Conservation (phyloP, 1,284 basidiomycete genomes). For the Ganoderma sinense region DNA sequence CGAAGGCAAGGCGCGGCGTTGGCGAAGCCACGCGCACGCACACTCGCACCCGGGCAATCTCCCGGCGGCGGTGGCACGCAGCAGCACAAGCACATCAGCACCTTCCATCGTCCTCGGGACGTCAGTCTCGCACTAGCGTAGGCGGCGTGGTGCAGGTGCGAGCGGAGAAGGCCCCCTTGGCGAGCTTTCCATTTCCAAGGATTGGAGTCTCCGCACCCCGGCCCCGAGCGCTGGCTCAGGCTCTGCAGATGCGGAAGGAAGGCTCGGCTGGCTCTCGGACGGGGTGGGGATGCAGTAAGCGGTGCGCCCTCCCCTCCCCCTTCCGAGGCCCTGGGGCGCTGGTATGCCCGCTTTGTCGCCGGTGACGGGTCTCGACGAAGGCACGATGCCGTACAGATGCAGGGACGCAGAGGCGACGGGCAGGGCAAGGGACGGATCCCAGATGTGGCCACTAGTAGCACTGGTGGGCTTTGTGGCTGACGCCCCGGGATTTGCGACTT, state of each 20-base stretch:
- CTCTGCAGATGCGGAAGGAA: background rate
- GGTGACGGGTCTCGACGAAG: background rate
- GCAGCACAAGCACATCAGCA: background rate
- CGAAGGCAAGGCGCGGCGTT: background rate
- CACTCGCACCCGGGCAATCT: background rate
- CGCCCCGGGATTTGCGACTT: background rate
- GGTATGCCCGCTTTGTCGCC: background rate
- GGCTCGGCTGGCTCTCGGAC: background rate
- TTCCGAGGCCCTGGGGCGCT: background rate
- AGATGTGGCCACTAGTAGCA: background rate
- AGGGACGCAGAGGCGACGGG: background rate
- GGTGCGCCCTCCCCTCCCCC: background rate
- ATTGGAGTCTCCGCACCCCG: background rate
- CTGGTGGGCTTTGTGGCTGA: no score
- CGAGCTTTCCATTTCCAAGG: background rate
- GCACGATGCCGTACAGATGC: constrained; percentile 2
- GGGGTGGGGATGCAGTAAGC: constrained; percentile 3
- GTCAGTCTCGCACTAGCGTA: background rate
- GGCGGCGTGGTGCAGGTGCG: background rate
- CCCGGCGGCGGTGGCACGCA: background rate
- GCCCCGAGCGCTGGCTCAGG: constrained; percentile 1
- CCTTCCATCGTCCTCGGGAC: background rate
- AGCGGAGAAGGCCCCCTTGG: background rate
- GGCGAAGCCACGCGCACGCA: background rate
- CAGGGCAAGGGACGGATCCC: background rate